Base-by-base conservation (phyloP, 129 eudicot genomes). In the Cynara cardunculus region DNA sequence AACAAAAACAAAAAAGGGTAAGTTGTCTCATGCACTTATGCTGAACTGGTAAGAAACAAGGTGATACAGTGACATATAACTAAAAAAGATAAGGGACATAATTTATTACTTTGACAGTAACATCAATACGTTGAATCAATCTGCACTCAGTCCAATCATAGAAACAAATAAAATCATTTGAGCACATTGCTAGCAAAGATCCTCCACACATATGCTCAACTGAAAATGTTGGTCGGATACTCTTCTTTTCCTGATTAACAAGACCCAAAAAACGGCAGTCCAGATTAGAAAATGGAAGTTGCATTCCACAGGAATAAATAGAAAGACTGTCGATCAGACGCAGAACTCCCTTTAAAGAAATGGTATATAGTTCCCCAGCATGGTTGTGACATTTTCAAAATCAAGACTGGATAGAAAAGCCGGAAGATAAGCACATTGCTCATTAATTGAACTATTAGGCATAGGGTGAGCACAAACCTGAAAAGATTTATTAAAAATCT, bases 91-190 rank as follows among this genome's bases (percentile, higher is more conserved):
- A 74, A 25, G 75, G 22, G 61, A 12, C 27, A 69, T 28, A 30
- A 71, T 4, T 53, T 53, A 85, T 85, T 82, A 93, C 98, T 78
- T 93, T 93, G 66, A 91, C 97, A 77, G 64, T 86, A 71, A 93
- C 98, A 84, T 93, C 98, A 87, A 93, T 89, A 30, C 94, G 83
- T 30, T 93, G 85, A 73, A 93, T 91, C 85, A 93, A 88, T 84
- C 94, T 85, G 86, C 97, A 93, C 75, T 93, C 97, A 32, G 94
- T 89, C 98, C 97, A 93, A 79, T 91, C 98, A 84, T 91, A 93
- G 74, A 93, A 93, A 83, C 97, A 93, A 65, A 93, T 85, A 87
- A 91, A 93, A 80, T 93, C 98, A 79, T 93, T 93, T 69, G 97
- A 91, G 80, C 98, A 93, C 88, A 93, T 89, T 19, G 97, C 94